Evolutionary conservation across 2,329 filamentous ascomycete species (phyloP).

Genomic region (Fusarium agapanthi): DNA sequence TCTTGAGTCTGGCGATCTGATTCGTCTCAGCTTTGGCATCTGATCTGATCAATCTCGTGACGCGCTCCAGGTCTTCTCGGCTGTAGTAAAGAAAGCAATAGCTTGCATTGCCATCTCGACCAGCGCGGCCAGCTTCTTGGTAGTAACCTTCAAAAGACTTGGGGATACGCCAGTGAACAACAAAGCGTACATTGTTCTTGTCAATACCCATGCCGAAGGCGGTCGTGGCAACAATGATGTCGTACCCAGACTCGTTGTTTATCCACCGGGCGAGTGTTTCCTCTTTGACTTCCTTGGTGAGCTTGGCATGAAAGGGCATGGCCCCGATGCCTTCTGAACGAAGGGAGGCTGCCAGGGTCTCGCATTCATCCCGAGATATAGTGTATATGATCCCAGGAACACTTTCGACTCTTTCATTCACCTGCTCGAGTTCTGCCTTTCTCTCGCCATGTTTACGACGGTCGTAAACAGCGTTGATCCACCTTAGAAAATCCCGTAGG

Average conservation of each 20-base stretch:
- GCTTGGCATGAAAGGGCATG: conserved; percentile 75
- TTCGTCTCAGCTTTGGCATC: conserved; percentile 52
- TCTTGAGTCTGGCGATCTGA: conserved; percentile 65
- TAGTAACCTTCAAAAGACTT: conserved; percentile 97
- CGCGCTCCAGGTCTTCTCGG: conserved; percentile 83
- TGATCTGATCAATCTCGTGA: conserved; percentile 64
- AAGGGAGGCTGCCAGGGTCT: conserved; percentile 72
- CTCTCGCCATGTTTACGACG: conserved; percentile 70
- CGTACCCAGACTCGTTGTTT: conserved; percentile 77
- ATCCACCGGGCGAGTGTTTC: conserved; percentile 78
- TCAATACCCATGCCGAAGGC: conserved; percentile 99
- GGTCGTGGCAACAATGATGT: conserved; percentile 93
- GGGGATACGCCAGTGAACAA: conserved; percentile 92
- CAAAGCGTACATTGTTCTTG: conserved; percentile 92
- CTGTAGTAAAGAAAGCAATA: conserved; percentile 93
- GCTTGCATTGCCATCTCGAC: conserved; percentile 86
- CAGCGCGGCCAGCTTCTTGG: conserved; percentile 92
- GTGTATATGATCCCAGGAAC: conserved; percentile 85
- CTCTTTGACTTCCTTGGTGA: conserved; percentile 74
- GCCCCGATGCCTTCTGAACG: conserved; percentile 76
- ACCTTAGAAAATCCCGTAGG: conserved; percentile 77
- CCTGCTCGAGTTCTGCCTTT: conserved; percentile 63
- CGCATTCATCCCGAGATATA: conserved; percentile 77
- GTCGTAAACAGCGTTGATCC: conserved; percentile 77
- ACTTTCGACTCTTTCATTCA: conserved; percentile 66